Evolutionary conservation across 148 eudicot species (phyloP), one percentile per base, ranked within the genome.

Genomic region (Fagopyrum homotropicum): DNA sequence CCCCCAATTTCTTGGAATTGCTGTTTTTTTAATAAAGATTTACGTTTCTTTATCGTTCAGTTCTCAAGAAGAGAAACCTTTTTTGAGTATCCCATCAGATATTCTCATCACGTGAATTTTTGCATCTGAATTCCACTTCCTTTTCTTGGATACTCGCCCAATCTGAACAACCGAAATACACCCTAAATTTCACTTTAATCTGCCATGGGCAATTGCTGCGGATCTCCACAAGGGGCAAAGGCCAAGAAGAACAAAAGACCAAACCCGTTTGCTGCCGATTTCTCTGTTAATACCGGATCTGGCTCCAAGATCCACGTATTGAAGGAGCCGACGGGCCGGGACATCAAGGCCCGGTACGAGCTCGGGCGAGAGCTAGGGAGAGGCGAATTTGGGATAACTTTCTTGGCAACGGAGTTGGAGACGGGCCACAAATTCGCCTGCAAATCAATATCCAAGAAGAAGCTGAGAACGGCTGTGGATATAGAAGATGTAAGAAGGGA

Each of bases 351-450:
- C 57, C 74, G 72, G 45, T 86, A 84, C 44, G 80, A 84, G 45
- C 82, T 86, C 17, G 89, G 85, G 5, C 81, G 85, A 1, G 89
- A 86, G 80, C 83, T 86, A 0, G 89, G 89, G 45, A 76, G 89
- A 19, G 89, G 89, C 17, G 89, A 83, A 74, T 86, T 86, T 43
- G 89, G 89, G 75, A 74, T 86, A 19, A 86, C 86, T 3, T 83
- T 81, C 19, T 75, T 86, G 77, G 81, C 82, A 49, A 80, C 78
- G 9, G 86, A 86, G 78, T 51, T 77, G 51, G 86, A 80, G 26
- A 73, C 81, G 12, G 85, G 80, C 7, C 85, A 83, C 10, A 84
- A 74, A 69, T 80, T 79, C 9, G 89, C 89, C 63, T 86, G 89
- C 80, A 86, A 86, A 70, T 86, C 86, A 2, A 86, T 86, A 77